phyloP scores from a whole-genome alignment of 139 green algal species.

The Coelastrella sp. region DNA sequence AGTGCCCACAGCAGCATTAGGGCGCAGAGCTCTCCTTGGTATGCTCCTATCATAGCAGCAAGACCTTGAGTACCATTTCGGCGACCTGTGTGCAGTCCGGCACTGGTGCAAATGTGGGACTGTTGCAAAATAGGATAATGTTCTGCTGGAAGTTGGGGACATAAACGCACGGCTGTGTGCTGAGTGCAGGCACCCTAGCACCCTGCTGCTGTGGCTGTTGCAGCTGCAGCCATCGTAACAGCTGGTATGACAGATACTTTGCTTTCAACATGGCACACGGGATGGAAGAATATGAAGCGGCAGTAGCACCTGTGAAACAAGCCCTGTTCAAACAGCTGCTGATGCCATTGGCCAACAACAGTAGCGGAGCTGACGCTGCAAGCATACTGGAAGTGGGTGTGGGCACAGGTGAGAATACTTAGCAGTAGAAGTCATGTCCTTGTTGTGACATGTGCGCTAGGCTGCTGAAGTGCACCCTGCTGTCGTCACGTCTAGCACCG shows the following conservation, averaged over 20 bases:
- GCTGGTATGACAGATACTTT: slow-evolving; percentile 35
- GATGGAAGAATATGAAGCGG: slow-evolving; percentile 57
- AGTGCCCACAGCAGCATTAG: neutral
- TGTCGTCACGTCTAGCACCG: too few relatives aligned
- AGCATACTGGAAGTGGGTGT: slow-evolving; percentile 18
- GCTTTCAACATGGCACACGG: slow-evolving; percentile 33
- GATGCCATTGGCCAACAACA: neutral
- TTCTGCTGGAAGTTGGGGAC: too few relatives aligned
- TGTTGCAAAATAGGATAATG: too few relatives aligned
- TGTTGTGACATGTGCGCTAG: too few relatives aligned
- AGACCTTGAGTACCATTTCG: too few relatives aligned
- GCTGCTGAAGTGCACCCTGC: too few relatives aligned
- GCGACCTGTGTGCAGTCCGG: too few relatives aligned
- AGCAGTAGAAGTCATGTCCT: too few relatives aligned
- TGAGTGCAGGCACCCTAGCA: neutral
- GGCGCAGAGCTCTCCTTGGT: slow-evolving; percentile 15
- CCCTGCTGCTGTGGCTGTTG: slow-evolving; percentile 26
- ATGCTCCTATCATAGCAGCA: neutral
- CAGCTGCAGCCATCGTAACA: neutral
- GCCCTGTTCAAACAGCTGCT: slow-evolving; percentile 55
- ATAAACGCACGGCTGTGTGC: neutral
- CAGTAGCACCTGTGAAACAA: slow-evolving; percentile 57
- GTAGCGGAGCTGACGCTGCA: neutral
- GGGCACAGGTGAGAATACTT: slow-evolving; percentile 20
- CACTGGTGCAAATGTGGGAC: too few relatives aligned